A percentile compares a stretch with the other conserved stretches of the same genome.
These are phyloP conservation scores for Calonectria montana DNA, from an alignment of 2,329 filamentous ascomycete species.

Conservation along the genomic window DNA sequence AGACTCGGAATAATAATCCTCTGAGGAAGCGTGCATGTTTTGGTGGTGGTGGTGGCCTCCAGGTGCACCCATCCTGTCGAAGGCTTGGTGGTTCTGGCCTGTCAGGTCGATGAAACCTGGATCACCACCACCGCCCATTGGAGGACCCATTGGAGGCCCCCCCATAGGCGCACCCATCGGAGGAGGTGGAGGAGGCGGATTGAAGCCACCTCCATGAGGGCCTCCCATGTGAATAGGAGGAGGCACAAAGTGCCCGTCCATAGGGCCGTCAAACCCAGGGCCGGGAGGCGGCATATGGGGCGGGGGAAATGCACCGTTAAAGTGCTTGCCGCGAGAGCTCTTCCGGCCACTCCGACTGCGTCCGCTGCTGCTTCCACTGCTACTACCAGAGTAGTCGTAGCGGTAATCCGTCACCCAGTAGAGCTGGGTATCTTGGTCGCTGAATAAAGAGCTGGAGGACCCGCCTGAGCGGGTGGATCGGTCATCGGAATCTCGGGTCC, in stretches of 20 bases:
- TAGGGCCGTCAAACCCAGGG: slow-evolving; percentile 18
- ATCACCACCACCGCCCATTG: slow-evolving; percentile 22
- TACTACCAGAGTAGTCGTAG: slow-evolving; percentile 28
- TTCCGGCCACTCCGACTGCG: slow-evolving; percentile 34
- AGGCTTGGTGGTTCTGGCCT: slow-evolving; percentile 35
- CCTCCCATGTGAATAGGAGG: slow-evolving; percentile 31
- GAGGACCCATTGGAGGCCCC: background rate
- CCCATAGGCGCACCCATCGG: background rate
- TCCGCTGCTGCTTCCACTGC: slow-evolving; percentile 26
- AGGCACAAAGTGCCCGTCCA: slow-evolving; percentile 28
- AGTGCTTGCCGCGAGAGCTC: slow-evolving; percentile 36
- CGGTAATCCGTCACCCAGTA: slow-evolving; percentile 37
- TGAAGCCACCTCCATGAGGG: slow-evolving; percentile 28
- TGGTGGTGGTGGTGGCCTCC: slow-evolving; percentile 20
- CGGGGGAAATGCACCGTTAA: slow-evolving; percentile 37
- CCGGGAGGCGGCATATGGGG: slow-evolving; percentile 28
- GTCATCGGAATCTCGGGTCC: slow-evolving; percentile 41
- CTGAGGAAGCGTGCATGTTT: slow-evolving; percentile 15
- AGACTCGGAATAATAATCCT: slow-evolving; percentile 18
- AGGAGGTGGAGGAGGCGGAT: slow-evolving; percentile 15
- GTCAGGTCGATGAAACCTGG: slow-evolving; percentile 39
- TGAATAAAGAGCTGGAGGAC: slow-evolving; percentile 36
- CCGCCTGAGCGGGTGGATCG: slow-evolving; percentile 34
- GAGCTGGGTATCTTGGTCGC: slow-evolving; percentile 38
- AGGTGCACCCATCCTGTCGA: slow-evolving; percentile 1